Percentiles rank a stretch among this genome's conserved stretches.
These are phyloP conservation scores for Acanthamoeba triangularis DNA, from an alignment of 208 protist species.

Conservation along the genomic window DNA sequence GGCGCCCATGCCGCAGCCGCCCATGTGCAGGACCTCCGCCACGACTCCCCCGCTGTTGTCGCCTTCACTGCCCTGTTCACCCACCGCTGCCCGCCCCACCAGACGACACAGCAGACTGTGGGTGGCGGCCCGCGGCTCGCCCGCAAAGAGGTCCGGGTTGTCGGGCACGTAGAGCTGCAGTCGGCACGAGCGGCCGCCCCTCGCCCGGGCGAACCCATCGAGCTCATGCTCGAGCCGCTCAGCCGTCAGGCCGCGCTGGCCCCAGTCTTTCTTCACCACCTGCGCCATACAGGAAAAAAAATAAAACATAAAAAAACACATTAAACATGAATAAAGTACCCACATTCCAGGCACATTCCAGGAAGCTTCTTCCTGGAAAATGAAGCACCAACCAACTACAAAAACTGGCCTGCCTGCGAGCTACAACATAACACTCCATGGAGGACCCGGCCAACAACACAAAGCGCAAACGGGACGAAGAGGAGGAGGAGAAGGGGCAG, in stretches of 20 bases:
- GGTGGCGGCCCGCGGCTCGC: neutral
- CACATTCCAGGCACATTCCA: too few relatives aligned
- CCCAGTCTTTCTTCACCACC: constrained; percentile 3
- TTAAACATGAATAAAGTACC: too few relatives aligned
- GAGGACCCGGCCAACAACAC: neutral
- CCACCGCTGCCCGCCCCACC: neutral
- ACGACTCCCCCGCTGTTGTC: neutral
- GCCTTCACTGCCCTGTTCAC: neutral
- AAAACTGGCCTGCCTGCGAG: too few relatives aligned
- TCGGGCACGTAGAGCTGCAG: constrained; percentile 29
- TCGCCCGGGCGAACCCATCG: neutral
- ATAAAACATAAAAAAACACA: too few relatives aligned
- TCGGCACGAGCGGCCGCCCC: neutral
- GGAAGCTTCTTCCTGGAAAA: too few relatives aligned
- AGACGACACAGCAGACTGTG: neutral
- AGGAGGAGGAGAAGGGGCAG: neutral
- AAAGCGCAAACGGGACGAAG: neutral
- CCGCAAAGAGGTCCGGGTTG: constrained; percentile 33
- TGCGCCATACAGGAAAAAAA: too few relatives aligned
- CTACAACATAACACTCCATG: too few relatives aligned
- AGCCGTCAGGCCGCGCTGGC: neutral
- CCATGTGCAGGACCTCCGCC: constrained; percentile 22
- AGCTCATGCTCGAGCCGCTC: neutral
- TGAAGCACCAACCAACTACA: too few relatives aligned
- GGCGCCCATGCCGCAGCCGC: neutral